Evolutionary conservation across 495 filamentous ascomycete genomes (phyloP), one percentile per base, ranked within the genome.

Genomic region (Astrocystis sublimbata): DNA sequence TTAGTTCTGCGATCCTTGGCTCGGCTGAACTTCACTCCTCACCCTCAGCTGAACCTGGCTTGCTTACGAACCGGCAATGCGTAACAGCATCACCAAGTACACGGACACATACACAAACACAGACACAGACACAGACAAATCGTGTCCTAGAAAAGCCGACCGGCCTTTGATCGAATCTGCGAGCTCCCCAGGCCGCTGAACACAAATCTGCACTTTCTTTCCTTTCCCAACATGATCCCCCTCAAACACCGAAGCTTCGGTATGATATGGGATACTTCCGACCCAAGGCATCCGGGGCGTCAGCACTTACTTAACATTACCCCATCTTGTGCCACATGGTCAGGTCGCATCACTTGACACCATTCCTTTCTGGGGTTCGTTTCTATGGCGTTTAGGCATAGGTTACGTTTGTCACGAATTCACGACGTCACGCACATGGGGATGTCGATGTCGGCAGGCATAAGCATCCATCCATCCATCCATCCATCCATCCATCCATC

Each of bases 371-470:
- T 33, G 26, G 38, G 58, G n/a, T n/a, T n/a, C n/a, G n/a, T 19
- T 35, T n/a, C n/a, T 52, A 21, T 60, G 58, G 35, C 38, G 46
- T 60, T 41, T 24, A 33, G 36, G 47, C 24, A 53, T 17, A 53
- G 46, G 35, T 46, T 41, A 23, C 58, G 35, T 42, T 26, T 19
- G 47, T n/a, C 36, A 60, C 23, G 58, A 60, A 52, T 28, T n/a
- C 6, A 61, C 47, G 23, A 35, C 30, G 30, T 52, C 26, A 35
- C 42, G 19, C 19, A 38, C 42, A 23, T n/a, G n/a, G n/a, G n/a
- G n/a, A n/a, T n/a, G n/a, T n/a, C n/a, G 19, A 61, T 45, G 35
- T 8, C 35, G 36, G 58, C 46, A 41, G 58, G 23, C 45, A 60
- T 60, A n/a, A n/a, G n/a, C n/a, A n/a, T n/a, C n/a, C n/a, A n/a